Evolutionary conservation across 2,329 filamentous ascomycete genomes (phyloP), one percentile per base, ranked within the genome.

Genomic region (Colletotrichum tamarilloi): DNA sequence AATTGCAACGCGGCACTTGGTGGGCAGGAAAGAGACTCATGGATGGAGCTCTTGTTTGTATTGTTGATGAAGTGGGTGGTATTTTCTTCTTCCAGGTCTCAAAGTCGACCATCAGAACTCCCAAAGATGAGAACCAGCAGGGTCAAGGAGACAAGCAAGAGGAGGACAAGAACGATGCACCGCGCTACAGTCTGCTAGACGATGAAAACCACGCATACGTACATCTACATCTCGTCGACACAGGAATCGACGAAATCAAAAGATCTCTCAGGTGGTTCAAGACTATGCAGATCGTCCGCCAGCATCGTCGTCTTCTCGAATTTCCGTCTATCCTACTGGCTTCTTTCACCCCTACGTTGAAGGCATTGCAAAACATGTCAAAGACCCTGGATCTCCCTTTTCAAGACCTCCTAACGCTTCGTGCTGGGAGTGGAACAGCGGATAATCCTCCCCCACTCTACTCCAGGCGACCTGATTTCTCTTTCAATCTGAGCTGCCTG

Each of bases 271-370:
- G 67, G 2, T 84, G 82, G 81, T 82, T 76, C 74, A 76, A 74
- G 16, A 65, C 71, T 9, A 70, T 75, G 38, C 77, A 72, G 16
- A 7, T 42, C 0, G 14, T 56, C 0, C 49, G 38, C 3, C 65
- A 75, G 16, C 65, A 72, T 26, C 76, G 77, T 49, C 79, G 76
- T 19, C 82, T 93, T 1, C 84, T 92, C 1, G 91, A 93, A 74
- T 92, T 93, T 68, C 91, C 90, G 0, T 88, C 88, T 0, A 82
- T 92, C 4, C 79, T 93, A 2, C 81, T 92, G 2, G 85, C 87
- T 0, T 85, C 90, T 0, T 92, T 93, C 75, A 81, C 85, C 30
- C 88, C 89, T 30, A 91, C 88, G 0, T 82, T 93, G 0, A 79
- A 84, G 56, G 87, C 87, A 0, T 81, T 93, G 3, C 89, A 93